These are phyloP conservation scores for Amanita exitialis DNA, from an alignment of 768 basidiomycete genomes.

Conservation along the genomic window DNA sequence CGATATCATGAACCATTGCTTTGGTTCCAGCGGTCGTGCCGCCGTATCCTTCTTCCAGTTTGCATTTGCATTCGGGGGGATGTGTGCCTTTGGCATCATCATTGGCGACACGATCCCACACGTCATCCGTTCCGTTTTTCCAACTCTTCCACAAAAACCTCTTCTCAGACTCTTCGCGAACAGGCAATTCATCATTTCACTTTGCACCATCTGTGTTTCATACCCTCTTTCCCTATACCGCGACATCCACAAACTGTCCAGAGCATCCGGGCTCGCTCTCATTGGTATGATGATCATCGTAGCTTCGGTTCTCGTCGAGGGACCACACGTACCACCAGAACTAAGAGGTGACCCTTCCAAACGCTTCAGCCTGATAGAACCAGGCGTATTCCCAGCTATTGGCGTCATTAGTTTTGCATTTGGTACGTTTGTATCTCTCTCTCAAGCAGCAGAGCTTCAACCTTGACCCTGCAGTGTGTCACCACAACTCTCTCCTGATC, in stretches of 20 bases:
- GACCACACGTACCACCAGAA: slow-evolving; percentile 60
- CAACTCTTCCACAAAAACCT: slow-evolving; percentile 53
- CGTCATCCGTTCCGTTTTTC: slow-evolving; percentile 83
- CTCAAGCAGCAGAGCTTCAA: not conserved
- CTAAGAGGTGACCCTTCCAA: slow-evolving; percentile 70
- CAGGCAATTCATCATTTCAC: slow-evolving; percentile 80
- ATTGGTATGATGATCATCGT: slow-evolving; percentile 95
- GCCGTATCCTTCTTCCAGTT: slow-evolving; percentile 97
- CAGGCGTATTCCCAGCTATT: slow-evolving; percentile 88
- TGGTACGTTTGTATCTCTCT: slow-evolving; percentile 19
- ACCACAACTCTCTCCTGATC: slow-evolving; percentile 95
- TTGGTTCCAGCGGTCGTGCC: slow-evolving; percentile 83
- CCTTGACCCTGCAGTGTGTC: slow-evolving; percentile 54
- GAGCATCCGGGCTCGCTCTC: slow-evolving; percentile 85
- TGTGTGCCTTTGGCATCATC: slow-evolving; percentile 98
- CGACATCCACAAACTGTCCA: slow-evolving; percentile 93
- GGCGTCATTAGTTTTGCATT: slow-evolving; percentile 97
- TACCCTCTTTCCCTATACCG: slow-evolving; percentile 94
- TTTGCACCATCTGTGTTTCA: slow-evolving; percentile 83
- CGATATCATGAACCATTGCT: slow-evolving; percentile 90
- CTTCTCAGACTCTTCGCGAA: slow-evolving; percentile 71
- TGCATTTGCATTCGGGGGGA: slow-evolving; percentile 95
- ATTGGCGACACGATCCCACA: slow-evolving; percentile 97
- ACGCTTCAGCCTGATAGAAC: slow-evolving; percentile 65
- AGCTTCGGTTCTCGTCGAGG: slow-evolving; percentile 71